Percentiles rank a stretch among this genome's conserved stretches.
Evolutionary conservation across 2,329 filamentous ascomycete genomes (phyloP).

Genomic region (Aspergillus costaricaensis): DNA sequence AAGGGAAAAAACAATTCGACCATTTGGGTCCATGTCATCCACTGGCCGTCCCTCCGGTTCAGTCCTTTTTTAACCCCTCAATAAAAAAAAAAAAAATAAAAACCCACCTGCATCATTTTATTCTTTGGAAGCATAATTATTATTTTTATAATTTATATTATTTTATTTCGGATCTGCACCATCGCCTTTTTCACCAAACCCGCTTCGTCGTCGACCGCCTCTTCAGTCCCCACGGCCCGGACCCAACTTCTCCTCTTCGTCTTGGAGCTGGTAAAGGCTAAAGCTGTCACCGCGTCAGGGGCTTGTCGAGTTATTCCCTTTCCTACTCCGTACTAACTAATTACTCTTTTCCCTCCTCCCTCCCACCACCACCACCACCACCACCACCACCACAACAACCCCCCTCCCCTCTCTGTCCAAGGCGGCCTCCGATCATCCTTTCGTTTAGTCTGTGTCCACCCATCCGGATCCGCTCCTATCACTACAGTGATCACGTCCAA

Average conservation of each 20-base stretch:
- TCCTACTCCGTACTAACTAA: not conserved
- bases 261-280: slow-evolving; percentile 28
- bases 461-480: slow-evolving; percentile 41
- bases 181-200: slow-evolving; percentile 19
- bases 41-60: slow-evolving; percentile 15
- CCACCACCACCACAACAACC: too few species aligned
- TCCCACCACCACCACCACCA: too few species aligned
- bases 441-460: slow-evolving; percentile 34
- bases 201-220: slow-evolving; percentile 29
- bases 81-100: slow-evolving; percentile 13
- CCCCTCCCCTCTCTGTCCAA: slow-evolving; percentile 5
- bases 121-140: slow-evolving; percentile 10
- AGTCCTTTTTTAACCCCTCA: slow-evolving; percentile 20
- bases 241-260: slow-evolving; percentile 24
- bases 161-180: slow-evolving; percentile 26
- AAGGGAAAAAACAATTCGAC: not conserved
- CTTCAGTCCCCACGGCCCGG: slow-evolving; percentile 31
- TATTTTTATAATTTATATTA: slow-evolving; percentile 13
- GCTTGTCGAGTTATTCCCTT: slow-evolving; percentile 18
- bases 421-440: slow-evolving; percentile 24
- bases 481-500: slow-evolving; percentile 33
- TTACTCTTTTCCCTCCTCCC: slow-evolving; percentile 7
- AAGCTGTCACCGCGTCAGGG: slow-evolving; percentile 43
- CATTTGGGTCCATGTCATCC: slow-evolving; percentile 17
- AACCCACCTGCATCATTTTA: slow-evolving; percentile 20